Evolutionary conservation across 495 filamentous ascomycete genomes (phyloP), one percentile per base, ranked within the genome.

Genomic region (Rusavskia elegans): DNA sequence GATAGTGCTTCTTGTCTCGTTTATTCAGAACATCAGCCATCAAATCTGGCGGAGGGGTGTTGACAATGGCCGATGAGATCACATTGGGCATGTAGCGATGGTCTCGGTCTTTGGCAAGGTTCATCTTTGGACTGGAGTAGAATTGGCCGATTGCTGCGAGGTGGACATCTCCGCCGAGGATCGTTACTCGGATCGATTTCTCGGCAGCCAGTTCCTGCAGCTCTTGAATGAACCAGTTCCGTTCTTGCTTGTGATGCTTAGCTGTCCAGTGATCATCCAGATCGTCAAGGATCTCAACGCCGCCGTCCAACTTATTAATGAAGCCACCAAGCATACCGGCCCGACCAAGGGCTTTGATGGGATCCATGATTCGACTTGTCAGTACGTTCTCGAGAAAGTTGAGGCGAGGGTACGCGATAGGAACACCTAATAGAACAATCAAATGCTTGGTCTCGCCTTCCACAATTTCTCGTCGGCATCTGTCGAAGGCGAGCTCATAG

Each of bases 211-310:
- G 69, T 57, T 88, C 83, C 63, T 98, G 92, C 16, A 98, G 73
- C 52, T 93, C 86, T 59, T 90, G 80, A 35, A 98, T 80, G 56
- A 96, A 76, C 70, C 83, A 84, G 56, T 81, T 84, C 30, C 92
- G 78, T 68, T 98, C 92, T 11, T 70, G 65, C 62, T 97, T 97
- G 66, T 95, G 87, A 60, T 88, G 83, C 59, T 86, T 93, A 20
- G 92, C 89, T 3, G 92, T 94, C 92, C 92, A 98, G 61, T 97
- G 90, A 64, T 98, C 92, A 57, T 89, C 84, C 10, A 93, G 71
- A 62, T 93, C 87, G 66, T 97, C 92, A 27, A 94, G 73, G 16
- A 98, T 85, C 66, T 96, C 93, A 6, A 95, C 85, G 41, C 87
- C 89, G 50, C 87, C 89, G 60, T 95, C 89, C 60, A 93, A 87